Percentiles rank a stretch among this genome's conserved stretches.
phyloP scores from a whole-genome alignment of 2,329 filamentous ascomycete species.

The Colletotrichum siamense region DNA sequence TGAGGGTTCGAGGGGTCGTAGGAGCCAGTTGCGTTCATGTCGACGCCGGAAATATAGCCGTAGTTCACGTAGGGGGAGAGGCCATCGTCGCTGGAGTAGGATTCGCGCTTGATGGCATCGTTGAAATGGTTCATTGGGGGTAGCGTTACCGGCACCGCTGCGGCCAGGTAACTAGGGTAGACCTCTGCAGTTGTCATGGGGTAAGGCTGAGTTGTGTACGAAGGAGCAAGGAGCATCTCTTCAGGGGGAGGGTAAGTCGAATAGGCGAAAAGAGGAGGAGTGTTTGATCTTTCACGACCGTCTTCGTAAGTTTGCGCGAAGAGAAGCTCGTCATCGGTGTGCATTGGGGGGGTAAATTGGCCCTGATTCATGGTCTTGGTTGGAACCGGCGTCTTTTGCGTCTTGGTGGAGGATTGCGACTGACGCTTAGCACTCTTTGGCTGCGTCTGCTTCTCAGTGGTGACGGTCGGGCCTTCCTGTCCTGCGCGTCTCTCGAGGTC shows the following conservation, averaged over 20 bases:
- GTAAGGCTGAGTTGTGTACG: conserved; percentile 59
- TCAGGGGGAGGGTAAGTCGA: conserved; percentile 72
- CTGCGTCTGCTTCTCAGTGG: conserved; percentile 42
- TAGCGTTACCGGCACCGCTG: conserved; percentile 63
- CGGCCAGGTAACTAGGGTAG: conserved; percentile 62
- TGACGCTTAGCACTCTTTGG: conserved; percentile 48
- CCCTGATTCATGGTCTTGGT: conserved; percentile 49
- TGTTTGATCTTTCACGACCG: conserved; percentile 72
- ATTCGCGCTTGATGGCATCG: conserved; percentile 72
- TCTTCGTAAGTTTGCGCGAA: conserved; percentile 63
- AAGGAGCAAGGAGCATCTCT: conserved; percentile 65
- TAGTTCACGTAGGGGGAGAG: conserved; percentile 74
- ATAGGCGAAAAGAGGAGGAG: conserved; percentile 73
- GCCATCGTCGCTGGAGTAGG: conserved; percentile 60
- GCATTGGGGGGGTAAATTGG: conserved; percentile 68
- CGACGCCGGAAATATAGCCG: conserved; percentile 67
- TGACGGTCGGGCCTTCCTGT: conserved; percentile 47
- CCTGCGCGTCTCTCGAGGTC: conserved; percentile 82
- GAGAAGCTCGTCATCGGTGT: conserved; percentile 68
- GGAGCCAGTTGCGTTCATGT: conserved; percentile 63
- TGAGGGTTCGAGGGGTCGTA: conserved; percentile 76
- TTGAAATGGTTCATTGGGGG: conserved; percentile 69
- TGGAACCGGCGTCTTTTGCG: conserved; percentile 37
- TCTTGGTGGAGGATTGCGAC: conserved; percentile 27
- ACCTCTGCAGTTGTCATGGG: conserved; percentile 55